These are phyloP conservation scores for Ganoderma sp. DNA, from an alignment of 1,284 basidiomycete genomes.

Conservation along the genomic window DNA sequence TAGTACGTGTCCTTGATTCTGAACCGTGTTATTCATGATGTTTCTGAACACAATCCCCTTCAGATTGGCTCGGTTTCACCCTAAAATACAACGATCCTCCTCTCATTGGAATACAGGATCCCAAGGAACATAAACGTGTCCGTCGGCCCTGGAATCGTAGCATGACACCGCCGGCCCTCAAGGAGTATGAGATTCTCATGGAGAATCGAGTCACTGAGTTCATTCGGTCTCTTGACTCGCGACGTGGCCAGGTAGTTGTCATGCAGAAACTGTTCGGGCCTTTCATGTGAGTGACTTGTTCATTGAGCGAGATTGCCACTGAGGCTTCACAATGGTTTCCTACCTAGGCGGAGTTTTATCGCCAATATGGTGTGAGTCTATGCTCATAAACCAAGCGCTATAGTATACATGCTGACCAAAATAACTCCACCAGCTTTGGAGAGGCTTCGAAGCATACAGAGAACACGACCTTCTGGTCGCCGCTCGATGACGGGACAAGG, in stretches of 20 bases:
- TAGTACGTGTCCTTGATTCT: not conserved
- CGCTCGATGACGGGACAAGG: not conserved
- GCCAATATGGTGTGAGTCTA: not conserved
- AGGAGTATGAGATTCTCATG: conserved; percentile 3
- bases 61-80: not conserved
- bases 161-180: not conserved
- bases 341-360: not conserved
- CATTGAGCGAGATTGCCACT: not conserved
- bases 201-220: not conserved
- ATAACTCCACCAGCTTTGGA: not conserved
- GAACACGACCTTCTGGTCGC: not conserved
- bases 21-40: not conserved
- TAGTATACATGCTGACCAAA: not conserved
- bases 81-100: not conserved
- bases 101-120: not conserved
- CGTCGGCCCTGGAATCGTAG: not conserved
- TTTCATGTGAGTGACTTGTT: not conserved
- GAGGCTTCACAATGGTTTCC: not conserved
- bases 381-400: not conserved
- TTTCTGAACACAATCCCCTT: not conserved
- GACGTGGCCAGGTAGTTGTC: not conserved
- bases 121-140: not conserved
- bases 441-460: not conserved
- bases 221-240: not conserved
- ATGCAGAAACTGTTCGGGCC: not conserved